Base-by-base conservation (phyloP, 108 stramenopile genomes). In the Nitzschia inconspicua region DNA sequence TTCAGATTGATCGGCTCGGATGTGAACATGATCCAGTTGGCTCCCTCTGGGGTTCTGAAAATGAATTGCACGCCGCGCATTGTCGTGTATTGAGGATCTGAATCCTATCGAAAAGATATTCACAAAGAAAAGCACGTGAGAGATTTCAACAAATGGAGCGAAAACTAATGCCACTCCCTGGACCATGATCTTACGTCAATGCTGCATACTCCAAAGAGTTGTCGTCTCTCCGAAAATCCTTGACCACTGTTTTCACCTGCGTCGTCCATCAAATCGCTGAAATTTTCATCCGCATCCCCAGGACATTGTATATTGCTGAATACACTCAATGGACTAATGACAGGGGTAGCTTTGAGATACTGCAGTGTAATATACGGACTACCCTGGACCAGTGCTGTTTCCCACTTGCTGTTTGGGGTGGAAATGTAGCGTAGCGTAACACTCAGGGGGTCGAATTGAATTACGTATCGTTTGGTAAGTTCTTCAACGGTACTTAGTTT, bases 11-110 rank as follows among this genome's bases (percentile, higher is more conserved):
- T 75, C 10, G 88, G 83, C 30, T 88, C 88, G 18, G 88, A 89
- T 36, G 88, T 55, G 71, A 93, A 89, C 29, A 88, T 62, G n/a
- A 93, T 62, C 88, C 86, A 93, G 20, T 57, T 70, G 51, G 74
- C 60, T 11, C 73, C 73, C 60, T 93, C 88, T 47, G 72, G 66
- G 24, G 83, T 81, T 37, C 70, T 72, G 0, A 87, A 61, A 20
- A 93, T 57, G 54, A 93, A 93, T 53, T 87, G 91, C 31, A 85
- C 79, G 28, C 91, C 91, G n/a, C 79, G 70, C 39, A 89, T 61
- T 4, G 52, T 55, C 20, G 34, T 61, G 22, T 36, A 22, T 44
- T 61, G 34, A 10, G 34, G 20, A 32, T 47, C 47, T 27, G 43
- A 26, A 32, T 30, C 37, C 46, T 47, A 3, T 36, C 19, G 11